Base-by-base conservation (phyloP, 306 rosid species). In the Pyrus betulifolia region DNA sequence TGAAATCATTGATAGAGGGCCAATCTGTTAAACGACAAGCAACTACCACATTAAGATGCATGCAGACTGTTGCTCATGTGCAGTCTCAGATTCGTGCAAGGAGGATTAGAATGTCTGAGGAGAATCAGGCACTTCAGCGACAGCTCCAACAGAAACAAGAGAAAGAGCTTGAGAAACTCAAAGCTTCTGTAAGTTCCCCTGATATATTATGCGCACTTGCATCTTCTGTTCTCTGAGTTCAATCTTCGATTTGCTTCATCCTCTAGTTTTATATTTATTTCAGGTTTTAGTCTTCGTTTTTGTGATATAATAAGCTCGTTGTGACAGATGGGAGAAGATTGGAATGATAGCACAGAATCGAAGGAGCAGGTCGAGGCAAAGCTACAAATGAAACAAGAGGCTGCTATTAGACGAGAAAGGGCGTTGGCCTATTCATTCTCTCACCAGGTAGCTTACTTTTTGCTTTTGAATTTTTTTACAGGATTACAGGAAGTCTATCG, bases 361-460 rank as follows among this genome's bases (percentile, higher is more conserved):
- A 92, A 87, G 88, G 96, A 91, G 76, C 90, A 95, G 88, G 62
- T 88, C 15, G 88, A 91, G 77, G 89, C 92, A 58, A 87, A 69
- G 70, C 52, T 77, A 71, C 72, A 76, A 72, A 45, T 74, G 60
- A 90, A 77, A 74, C 97, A 92, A 70, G 88, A 88, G 63, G 98
- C 99, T 66, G 92, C 99, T 17, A 68, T 85, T 68, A 87, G 97
- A 86, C 92, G 99, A 82, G 97, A 95, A 71, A 95, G 81, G 72
- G 97, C 99, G 1, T 51, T 92, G 90, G 96, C 97, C 17, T 95
- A 92, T 84, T 86, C 99, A 59, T 91, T 81, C 74, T 74, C 98
- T 70, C 98, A 86, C 81, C 98, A 95, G 92, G 99, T 93, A 83
- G 28, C 66, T 35, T 62, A 60, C 52, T 38, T 70, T 67, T 61